Evolutionary conservation across 352 stramenopile genomes (phyloP), one percentile per base, ranked within the genome.

Genomic region (Elongisporangium prolatum): DNA sequence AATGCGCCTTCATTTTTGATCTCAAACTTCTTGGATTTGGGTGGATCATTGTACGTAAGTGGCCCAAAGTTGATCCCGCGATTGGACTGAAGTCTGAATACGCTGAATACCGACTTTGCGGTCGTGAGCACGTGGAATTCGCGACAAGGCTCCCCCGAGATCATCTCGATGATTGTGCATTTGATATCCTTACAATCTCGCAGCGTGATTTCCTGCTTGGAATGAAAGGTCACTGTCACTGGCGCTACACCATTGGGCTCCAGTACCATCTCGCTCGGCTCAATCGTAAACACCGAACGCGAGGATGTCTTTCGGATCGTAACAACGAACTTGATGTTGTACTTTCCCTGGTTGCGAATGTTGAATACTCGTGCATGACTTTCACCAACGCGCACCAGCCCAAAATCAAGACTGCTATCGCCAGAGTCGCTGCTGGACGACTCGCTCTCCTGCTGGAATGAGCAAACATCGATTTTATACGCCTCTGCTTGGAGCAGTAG

Each of bases 1-100:
- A 98, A 98, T 21, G 91, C 77, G 18, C 95, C 89, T 52, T 98
- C 94, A 60, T 98, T 98, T 49, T 84, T 85, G 49, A 98, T 80
- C 63, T 98, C 90, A 14, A 97, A 73, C 7, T 72, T 71, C 50
- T 91, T 94, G 1, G 68, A 70, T 57, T 89, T 88, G 2, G 75
- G 64, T 21, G 70, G 71, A 18, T 96, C 88, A 52, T 82, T 97
- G 67, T 93, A 98, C 54, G 88, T 93, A 57, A 97, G 67, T 4
- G 93, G 82, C 1, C 95, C 95, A 66, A 98, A 98, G 61, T 96
- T 96, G 44, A 98, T 82, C 0, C 94, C 93, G 22, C 87, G 77
- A 34, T 83, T 84, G 13, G 95, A 95, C 63, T 97, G 89, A 2
- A 98, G 61, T 8, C 87, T 81, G 52, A 92, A 95, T 25, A 79